Percentiles rank a stretch among this genome's conserved stretches.
Evolutionary conservation across 2,329 filamentous ascomycete species (phyloP).

Genomic region (Arthroderma uncinatum): DNA sequence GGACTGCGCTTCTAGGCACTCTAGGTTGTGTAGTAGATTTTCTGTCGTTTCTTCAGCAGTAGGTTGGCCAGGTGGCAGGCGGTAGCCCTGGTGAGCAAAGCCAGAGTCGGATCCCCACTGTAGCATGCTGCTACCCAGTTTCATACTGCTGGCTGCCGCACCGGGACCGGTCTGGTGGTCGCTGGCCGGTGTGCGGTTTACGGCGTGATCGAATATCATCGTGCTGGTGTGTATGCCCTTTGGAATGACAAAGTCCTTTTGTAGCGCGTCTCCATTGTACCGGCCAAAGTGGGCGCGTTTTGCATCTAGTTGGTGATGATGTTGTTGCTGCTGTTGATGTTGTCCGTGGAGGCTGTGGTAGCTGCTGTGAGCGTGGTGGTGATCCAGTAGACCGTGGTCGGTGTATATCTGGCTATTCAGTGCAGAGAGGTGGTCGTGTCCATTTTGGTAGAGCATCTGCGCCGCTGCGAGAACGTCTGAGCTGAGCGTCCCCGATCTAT

Average conservation of each 20-base stretch:
- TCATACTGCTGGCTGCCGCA: background rate
- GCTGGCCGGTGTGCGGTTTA: slow-evolving; percentile 25
- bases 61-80: slow-evolving; percentile 46
- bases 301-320: background rate
- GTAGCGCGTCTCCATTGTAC: background rate
- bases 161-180: slow-evolving; percentile 22
- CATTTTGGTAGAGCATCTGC: slow-evolving; percentile 37
- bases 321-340: background rate
- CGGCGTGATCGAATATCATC: slow-evolving; percentile 28
- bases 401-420: slow-evolving; percentile 22
- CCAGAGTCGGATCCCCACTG: slow-evolving; percentile 60
- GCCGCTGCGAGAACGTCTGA: slow-evolving; percentile 49
- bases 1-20: slow-evolving; percentile 45
- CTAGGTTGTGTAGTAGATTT: slow-evolving; percentile 45
- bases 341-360: background rate
- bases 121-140: slow-evolving; percentile 30
- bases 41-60: slow-evolving; percentile 48
- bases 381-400: slow-evolving; percentile 11
- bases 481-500: slow-evolving; percentile 20
- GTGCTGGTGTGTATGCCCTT: slow-evolving; percentile 28
- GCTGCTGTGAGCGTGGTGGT: background rate
- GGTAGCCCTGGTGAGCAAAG: slow-evolving; percentile 52
- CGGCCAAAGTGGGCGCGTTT: background rate
- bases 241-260: slow-evolving; percentile 3
- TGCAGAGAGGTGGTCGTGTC: slow-evolving; percentile 22